phyloP scores from a whole-genome alignment of 106 monocot genomes.

The Dendrobium huoshanense region DNA sequence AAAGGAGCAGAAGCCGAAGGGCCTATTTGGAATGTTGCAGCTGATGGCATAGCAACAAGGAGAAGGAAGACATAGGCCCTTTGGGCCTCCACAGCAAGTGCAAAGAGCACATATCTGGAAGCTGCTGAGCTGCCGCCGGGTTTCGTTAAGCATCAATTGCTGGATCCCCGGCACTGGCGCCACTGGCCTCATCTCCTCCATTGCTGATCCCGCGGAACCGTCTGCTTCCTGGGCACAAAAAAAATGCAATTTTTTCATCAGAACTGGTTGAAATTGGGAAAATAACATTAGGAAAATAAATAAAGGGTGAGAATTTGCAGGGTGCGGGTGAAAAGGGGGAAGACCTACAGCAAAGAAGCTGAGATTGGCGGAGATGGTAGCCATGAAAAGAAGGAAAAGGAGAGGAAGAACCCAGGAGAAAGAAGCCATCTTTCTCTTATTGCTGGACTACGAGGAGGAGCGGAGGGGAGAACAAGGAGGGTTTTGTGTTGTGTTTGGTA shows the following conservation, averaged over 20 bases:
- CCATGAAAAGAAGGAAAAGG: conserved; percentile 5
- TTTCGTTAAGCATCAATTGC: not conserved
- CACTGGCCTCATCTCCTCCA: conserved; percentile 1
- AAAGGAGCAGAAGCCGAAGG: conserved; percentile 93
- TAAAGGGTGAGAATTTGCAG: too few relatives aligned
- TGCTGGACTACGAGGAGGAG: not conserved
- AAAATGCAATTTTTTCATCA: conserved; percentile 9
- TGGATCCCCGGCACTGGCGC: not conserved
- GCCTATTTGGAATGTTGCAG: conserved; percentile 96
- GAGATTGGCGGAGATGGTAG: not conserved
- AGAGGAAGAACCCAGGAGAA: not conserved
- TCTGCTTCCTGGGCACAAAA: conserved; percentile 2
- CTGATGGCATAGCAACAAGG: conserved; percentile 97
- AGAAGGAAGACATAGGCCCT: conserved; percentile 70
- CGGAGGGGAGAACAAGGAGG: not conserved
- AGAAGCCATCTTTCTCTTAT: conserved; percentile 4
- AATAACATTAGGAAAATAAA: not conserved
- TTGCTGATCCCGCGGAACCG: not conserved
- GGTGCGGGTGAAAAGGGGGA: not conserved
- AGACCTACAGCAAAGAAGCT: not conserved
- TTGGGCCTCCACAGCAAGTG: conserved; percentile 90
- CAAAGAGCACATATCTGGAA: conserved; percentile 89
- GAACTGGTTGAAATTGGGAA: not conserved
- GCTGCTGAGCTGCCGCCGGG: conserved; percentile 46
- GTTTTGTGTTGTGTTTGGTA: not conserved